A percentile compares a stretch with the other conserved stretches of the same genome.
phyloP scores from a whole-genome alignment of 23 red algal species.

The Chondrus crispus region DNA sequence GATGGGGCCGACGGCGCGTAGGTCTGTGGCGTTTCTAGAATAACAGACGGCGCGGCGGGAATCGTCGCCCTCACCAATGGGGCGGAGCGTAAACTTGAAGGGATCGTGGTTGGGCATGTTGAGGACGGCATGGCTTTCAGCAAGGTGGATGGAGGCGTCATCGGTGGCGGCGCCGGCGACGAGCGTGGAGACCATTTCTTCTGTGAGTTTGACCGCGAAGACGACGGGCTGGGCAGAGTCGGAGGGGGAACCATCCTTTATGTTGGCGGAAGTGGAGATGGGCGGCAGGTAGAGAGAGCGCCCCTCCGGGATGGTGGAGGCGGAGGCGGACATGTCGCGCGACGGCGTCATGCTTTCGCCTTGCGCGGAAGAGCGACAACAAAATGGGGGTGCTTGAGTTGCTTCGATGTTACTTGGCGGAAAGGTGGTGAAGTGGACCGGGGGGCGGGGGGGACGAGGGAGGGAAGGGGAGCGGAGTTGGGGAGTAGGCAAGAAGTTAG shows the following conservation, averaged over 20 bases:
- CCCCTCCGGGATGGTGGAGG: neutral
- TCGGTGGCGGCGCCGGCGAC: neutral
- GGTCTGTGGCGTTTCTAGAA: neutral
- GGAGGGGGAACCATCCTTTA: neutral
- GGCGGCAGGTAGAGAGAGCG: neutral
- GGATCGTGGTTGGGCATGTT: neutral
- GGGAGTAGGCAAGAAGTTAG: neutral
- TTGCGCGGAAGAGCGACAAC: too few relatives aligned
- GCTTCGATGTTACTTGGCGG: too few relatives aligned
- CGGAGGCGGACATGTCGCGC: neutral
- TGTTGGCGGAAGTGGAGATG: neutral
- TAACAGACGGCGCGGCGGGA: neutral
- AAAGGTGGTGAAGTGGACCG: neutral
- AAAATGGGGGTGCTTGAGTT: too few relatives aligned
- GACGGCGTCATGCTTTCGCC: too few relatives aligned
- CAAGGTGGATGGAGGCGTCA: constrained; percentile 12
- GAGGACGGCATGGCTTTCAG: neutral
- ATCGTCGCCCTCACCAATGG: constrained; percentile 4
- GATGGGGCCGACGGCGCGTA: constrained; percentile 23
- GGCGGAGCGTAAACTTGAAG: constrained; percentile 9
- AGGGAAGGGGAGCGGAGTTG: neutral
- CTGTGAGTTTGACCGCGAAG: constrained; percentile 34
- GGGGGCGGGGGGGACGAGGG: neutral
- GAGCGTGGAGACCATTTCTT: neutral
- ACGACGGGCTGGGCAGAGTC: neutral